Conservation (phyloP, 2,329 filamentous ascomycete genomes). For the Kalmusia sp. region DNA sequence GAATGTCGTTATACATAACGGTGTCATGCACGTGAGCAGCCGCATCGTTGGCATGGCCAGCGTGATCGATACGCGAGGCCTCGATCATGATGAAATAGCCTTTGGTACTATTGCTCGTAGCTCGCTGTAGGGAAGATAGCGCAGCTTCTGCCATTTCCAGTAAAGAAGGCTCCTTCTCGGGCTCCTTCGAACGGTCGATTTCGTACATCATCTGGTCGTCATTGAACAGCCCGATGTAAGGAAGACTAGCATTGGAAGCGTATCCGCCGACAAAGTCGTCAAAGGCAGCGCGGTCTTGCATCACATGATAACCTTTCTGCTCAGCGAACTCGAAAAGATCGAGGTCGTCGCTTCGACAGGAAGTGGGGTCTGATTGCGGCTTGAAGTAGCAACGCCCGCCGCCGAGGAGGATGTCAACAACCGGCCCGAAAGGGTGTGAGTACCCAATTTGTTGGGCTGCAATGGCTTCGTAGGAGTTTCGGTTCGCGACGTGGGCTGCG, state of each 20-base stretch:
- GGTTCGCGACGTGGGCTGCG: slow-evolving; percentile 43
- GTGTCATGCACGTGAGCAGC: slow-evolving; percentile 45
- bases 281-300: slow-evolving; percentile 46
- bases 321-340: slow-evolving; percentile 47
- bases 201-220: slow-evolving; percentile 46
- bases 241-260: slow-evolving; percentile 32
- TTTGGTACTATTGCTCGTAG: slow-evolving; percentile 38
- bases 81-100: slow-evolving; percentile 52
- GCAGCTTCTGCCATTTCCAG: slow-evolving; percentile 51
- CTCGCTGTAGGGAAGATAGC: slow-evolving; percentile 46
- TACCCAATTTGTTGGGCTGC: slow-evolving; percentile 51
- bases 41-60: slow-evolving; percentile 33
- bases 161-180: slow-evolving; percentile 48
- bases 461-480: slow-evolving; percentile 46
- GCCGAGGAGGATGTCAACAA: slow-evolving; percentile 50
- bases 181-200: slow-evolving; percentile 47
- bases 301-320: slow-evolving; percentile 45
- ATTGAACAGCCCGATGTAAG: slow-evolving; percentile 51
- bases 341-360: slow-evolving; percentile 48
- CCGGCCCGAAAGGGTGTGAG: slow-evolving; percentile 48
- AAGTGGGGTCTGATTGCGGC: slow-evolving; percentile 44
- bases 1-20: slow-evolving; percentile 50
- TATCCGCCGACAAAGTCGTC: slow-evolving; percentile 38
- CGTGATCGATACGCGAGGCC: slow-evolving; percentile 30
- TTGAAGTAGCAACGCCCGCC: slow-evolving; percentile 53